Conservation (phyloP, 2,329 filamentous ascomycete species). For the Clonostachys sp. region DNA sequence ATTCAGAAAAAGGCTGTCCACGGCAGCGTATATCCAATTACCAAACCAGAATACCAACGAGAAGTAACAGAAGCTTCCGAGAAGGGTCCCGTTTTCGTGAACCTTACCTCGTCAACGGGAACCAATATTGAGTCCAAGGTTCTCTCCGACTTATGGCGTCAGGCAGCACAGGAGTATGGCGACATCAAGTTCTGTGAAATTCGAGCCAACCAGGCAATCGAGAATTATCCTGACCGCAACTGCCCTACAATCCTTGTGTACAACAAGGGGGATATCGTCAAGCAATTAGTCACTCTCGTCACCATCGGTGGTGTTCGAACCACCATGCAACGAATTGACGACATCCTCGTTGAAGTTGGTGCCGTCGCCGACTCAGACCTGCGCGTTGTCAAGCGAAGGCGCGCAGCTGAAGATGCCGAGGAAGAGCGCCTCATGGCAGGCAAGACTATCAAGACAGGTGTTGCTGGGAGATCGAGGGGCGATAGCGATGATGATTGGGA, state of each 20-base stretch:
- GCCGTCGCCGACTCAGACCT: conserved; percentile 76
- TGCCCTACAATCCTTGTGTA: conserved; percentile 93
- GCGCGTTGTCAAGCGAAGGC: conserved; percentile 62
- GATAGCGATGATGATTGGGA: conserved; percentile 60
- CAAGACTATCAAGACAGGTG: conserved; percentile 47
- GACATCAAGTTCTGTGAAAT: conserved; percentile 99
- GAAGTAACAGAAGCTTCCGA: conserved; percentile 90
- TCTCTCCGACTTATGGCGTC: conserved; percentile 79
- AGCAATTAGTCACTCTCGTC: conserved; percentile 84
- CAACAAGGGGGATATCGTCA: conserved; percentile 85
- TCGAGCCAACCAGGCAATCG: conserved; percentile 84
- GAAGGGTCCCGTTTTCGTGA: conserved; percentile 66
- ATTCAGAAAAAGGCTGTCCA: conserved; percentile 75
- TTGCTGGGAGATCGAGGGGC: conserved; percentile 35
- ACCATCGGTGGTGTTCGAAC: conserved; percentile 72
- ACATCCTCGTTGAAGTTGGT: conserved; percentile 75
- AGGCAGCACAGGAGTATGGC: conserved; percentile 78
- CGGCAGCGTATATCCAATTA: conserved; percentile 87
- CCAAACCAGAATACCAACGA: conserved; percentile 87
- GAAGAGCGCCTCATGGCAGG: conserved; percentile 44
- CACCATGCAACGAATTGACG: conserved; percentile 71
- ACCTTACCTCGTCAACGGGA: conserved; percentile 73
- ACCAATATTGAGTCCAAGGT: conserved; percentile 83
- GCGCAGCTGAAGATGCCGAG: conserved; percentile 55
- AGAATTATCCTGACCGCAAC: conserved; percentile 92